Conservation (phyloP, 768 basidiomycete genomes). For the Fomitopsis serialis region DNA sequence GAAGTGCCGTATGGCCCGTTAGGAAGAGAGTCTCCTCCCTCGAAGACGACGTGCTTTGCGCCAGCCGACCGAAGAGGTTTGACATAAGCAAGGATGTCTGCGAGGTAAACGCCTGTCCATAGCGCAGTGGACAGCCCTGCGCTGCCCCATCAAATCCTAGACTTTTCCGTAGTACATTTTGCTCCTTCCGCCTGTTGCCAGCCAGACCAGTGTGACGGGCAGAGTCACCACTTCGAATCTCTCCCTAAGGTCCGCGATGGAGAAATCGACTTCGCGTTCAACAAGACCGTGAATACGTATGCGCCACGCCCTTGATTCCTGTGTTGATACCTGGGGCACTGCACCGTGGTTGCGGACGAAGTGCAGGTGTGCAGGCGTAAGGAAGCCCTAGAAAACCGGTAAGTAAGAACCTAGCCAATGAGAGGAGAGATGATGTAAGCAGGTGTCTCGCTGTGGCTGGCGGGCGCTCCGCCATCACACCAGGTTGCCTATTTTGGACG, state of each 20-base stretch:
- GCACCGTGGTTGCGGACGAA: slow-evolving; percentile 8
- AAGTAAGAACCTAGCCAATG: not conserved
- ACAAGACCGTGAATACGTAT: slow-evolving; percentile 41
- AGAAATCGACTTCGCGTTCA: slow-evolving; percentile 30
- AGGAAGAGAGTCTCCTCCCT: slow-evolving; percentile 51
- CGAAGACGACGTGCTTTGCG: slow-evolving; percentile 52
- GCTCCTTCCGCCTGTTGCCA: slow-evolving; percentile 62
- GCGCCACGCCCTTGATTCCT: slow-evolving; percentile 29
- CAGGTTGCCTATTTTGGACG: too few species aligned
- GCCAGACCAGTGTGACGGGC: slow-evolving; percentile 62
- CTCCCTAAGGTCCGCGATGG: slow-evolving; percentile 38
- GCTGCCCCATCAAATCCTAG: slow-evolving; percentile 56
- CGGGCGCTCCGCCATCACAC: not conserved
- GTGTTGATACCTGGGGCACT: not conserved
- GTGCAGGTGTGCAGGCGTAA: slow-evolving; percentile 18
- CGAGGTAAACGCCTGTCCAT: slow-evolving; percentile 54
- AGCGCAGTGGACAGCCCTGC: slow-evolving; percentile 48
- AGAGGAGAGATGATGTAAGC: not conserved
- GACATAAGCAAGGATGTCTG: slow-evolving; percentile 46
- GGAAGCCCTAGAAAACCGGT: slow-evolving; percentile 12
- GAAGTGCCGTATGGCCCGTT: slow-evolving; percentile 58
- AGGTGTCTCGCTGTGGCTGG: not conserved
- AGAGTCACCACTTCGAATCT: slow-evolving; percentile 50
- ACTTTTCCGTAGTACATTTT: slow-evolving; percentile 53
- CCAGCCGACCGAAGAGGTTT: slow-evolving; percentile 26